phyloP scores from a whole-genome alignment of 495 filamentous ascomycete species.

The Endocarpon pusillum region DNA sequence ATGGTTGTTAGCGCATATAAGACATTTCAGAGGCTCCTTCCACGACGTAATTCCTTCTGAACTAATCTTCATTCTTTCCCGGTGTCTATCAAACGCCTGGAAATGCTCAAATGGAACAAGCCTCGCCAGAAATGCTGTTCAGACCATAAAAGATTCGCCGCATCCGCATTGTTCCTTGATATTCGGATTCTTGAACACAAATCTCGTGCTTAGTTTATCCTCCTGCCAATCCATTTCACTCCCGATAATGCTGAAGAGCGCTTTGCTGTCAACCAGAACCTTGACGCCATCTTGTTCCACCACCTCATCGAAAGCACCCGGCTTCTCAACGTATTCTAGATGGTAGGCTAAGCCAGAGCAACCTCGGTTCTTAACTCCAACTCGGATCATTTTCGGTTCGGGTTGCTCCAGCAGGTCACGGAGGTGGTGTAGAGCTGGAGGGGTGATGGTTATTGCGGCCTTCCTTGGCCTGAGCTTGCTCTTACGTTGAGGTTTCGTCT shows the following conservation, averaged over 20 bases:
- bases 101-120: too few relatives aligned
- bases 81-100: too few relatives aligned
- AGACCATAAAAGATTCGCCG: constrained; percentile 92
- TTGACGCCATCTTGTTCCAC: constrained; percentile 94
- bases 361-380: constrained; percentile 88
- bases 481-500: constrained; percentile 25
- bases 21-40: too few relatives aligned
- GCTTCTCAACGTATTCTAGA: constrained; percentile 85
- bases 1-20: too few relatives aligned
- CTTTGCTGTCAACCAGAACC: constrained; percentile 92
- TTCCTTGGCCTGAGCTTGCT: constrained; percentile 68
- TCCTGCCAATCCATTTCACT: constrained; percentile 99
- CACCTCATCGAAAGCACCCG: constrained; percentile 71
- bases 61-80: too few relatives aligned
- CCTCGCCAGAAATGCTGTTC: constrained; percentile 10
- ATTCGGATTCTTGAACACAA: constrained; percentile 93
- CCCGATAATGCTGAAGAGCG: constrained; percentile 91
- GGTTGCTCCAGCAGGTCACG: constrained; percentile 59
- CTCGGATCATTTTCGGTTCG: constrained; percentile 76
- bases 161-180: constrained; percentile 98
- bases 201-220: constrained; percentile 75
- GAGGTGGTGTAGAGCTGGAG: constrained; percentile 59
- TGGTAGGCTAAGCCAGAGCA: constrained; percentile 93
- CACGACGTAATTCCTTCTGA: too few relatives aligned
- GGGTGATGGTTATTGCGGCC: constrained; percentile 75